Evolutionary conservation across 2,329 filamentous ascomycete genomes (phyloP), one percentile per base, ranked within the genome.

Genomic region (Neobulgaria alba): DNA sequence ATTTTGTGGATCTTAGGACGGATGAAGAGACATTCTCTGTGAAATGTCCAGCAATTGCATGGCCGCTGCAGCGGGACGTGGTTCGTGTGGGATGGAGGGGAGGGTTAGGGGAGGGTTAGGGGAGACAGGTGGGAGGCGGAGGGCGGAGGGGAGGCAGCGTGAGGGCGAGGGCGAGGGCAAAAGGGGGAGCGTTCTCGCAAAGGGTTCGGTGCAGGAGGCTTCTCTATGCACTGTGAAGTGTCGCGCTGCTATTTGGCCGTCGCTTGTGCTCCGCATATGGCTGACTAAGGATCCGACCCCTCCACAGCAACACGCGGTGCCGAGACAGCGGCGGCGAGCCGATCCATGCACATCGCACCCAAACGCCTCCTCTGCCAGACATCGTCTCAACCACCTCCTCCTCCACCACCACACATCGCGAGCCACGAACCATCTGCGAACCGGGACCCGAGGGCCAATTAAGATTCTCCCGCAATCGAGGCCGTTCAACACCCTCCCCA

Each of bases 1-100:
- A 55, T 56, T 42, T 43, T 55, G 48, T 50, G 52, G 47, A 48
- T 38, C 45, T 51, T 43, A 52, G 30, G 36, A 39, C 18, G 38
- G 38, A 36, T 36, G 42, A 33, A 39, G 32, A 51, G 43, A 49
- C 53, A 55, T 54, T 45, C 37, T 50, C 42, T 46, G 36, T 40
- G 40, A 43, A 39, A 39, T 40, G 43, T 10, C 33, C 40, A 46
- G 46, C 43, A 50, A 53, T 49, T 51, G 45, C 50, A 48, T 43
- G 29, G 36, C 42, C 29, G 35, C 32, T 33, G 36, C 14, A 43
- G 17, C 26, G 34, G 40, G 23, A 45, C 40, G 42, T 46, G 42
- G 39, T 34, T 36, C 17, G 33, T 37, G 38, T 36, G 42, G 16
- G 36, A 39, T 42, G 33, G 9, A 12, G 39, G 30, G 29, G 31